Evolutionary conservation across 2,329 filamentous ascomycete genomes (phyloP).

Genomic region (Incumbomyces delicatus): DNA sequence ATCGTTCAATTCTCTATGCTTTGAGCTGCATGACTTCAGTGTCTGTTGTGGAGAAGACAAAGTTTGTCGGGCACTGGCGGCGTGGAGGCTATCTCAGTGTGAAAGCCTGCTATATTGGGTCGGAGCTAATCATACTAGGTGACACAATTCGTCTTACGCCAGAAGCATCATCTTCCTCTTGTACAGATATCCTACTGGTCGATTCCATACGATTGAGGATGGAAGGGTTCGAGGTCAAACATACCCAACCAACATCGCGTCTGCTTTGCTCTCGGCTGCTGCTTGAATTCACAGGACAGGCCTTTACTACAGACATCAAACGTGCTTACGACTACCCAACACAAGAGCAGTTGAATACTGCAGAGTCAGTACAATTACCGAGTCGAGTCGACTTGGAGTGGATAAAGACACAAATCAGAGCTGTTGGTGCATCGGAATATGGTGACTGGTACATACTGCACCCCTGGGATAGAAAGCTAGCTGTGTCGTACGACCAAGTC

Average conservation of each 20-base stretch:
- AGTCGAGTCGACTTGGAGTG: constrained; percentile 25
- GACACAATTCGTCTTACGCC: constrained; percentile 46
- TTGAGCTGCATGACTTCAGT: constrained; percentile 44
- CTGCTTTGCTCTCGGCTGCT: constrained; percentile 37
- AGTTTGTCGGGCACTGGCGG: constrained; percentile 46
- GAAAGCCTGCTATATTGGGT: constrained; percentile 46
- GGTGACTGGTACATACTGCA: constrained; percentile 45
- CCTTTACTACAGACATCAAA: constrained; percentile 32
- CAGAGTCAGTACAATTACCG: constrained; percentile 13
- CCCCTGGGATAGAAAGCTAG: constrained; percentile 30
- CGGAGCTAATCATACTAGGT: constrained; percentile 45
- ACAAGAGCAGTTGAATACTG: constrained; percentile 15
- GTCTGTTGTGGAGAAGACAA: constrained; percentile 43
- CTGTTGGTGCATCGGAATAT: constrained; percentile 36
- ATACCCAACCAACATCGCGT: constrained; percentile 36
- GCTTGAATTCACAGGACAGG: constrained; percentile 41
- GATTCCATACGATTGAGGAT: constrained; percentile 44
- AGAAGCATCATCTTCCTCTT: constrained; percentile 23
- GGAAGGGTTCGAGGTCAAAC: constrained; percentile 38
- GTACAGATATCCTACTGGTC: constrained; percentile 46
- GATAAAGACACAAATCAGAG: constrained; percentile 28
- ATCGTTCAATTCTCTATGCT: constrained; percentile 46
- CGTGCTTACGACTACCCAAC: constrained; percentile 14
- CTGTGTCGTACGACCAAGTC: constrained; percentile 42
- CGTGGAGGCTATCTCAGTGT: constrained; percentile 41